These are phyloP conservation scores for Periglandula ipomoeae DNA, from an alignment of 2,329 filamentous ascomycete species.

Conservation along the genomic window DNA sequence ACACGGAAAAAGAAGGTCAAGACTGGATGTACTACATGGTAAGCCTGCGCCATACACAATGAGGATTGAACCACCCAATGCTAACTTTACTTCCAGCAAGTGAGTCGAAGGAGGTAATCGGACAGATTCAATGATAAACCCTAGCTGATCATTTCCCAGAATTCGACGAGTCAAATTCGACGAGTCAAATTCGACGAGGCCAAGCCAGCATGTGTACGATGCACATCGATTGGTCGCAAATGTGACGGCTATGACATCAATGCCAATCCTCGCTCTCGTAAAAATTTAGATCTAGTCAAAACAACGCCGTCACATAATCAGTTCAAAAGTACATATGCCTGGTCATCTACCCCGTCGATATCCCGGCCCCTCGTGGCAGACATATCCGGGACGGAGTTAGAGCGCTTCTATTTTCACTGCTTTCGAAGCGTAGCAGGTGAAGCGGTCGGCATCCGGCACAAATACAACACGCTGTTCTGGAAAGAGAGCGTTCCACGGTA, in stretches of 20 bases:
- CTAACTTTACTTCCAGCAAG: conserved; percentile 12
- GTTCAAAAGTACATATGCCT: no score
- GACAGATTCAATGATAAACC: no score
- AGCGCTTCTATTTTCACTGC: no score
- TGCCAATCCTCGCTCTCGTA: conserved; percentile 3
- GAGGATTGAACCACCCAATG: background rate
- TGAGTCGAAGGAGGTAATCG: no score
- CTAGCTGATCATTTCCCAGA: no score
- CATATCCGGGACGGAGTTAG: no score
- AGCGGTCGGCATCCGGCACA: no score
- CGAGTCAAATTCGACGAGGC: conserved; percentile 13
- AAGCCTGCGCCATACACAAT: conserved; percentile 11
- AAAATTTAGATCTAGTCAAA: background rate
- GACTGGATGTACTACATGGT: conserved; percentile 33
- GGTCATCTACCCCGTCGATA: no score
- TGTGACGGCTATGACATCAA: conserved; percentile 26
- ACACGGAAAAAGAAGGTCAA: conserved; percentile 29
- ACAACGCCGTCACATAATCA: background rate
- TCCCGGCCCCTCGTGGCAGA: no score
- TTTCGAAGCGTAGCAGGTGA: no score
- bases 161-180: conserved; percentile 28
- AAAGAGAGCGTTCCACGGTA: no score
- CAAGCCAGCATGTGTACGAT: conserved; percentile 24
- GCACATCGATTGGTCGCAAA: conserved; percentile 23
- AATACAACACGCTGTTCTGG: no score